Evolutionary conservation across 192 early-diverging fungal species (phyloP).

Genomic region (Coemansia sp.): DNA sequence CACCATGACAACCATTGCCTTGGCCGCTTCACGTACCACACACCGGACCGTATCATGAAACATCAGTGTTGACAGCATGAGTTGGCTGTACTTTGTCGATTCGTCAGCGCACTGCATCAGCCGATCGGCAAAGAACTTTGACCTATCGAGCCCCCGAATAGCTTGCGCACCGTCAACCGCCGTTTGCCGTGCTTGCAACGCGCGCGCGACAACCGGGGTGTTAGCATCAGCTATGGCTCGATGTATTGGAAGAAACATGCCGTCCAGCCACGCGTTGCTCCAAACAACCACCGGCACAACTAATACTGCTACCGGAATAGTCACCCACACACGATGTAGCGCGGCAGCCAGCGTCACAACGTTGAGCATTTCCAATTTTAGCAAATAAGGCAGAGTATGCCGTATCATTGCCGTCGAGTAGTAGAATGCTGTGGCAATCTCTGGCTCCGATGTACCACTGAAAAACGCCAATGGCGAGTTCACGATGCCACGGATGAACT

Average conservation of each 20-base stretch:
- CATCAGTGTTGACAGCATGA: neutral
- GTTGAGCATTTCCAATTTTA: constrained; percentile 9
- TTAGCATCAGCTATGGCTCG: neutral
- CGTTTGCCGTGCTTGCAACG: neutral
- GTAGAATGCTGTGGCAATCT: constrained; percentile 9
- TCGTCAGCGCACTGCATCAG: neutral
- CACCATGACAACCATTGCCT: neutral
- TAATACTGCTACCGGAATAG: neutral
- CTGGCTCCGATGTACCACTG: neutral
- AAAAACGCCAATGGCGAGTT: constrained; percentile 7
- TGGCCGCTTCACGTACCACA: neutral
- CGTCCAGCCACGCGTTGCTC: neutral
- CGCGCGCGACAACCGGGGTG: neutral
- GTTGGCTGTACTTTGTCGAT: neutral
- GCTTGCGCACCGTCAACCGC: neutral
- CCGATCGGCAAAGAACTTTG: neutral
- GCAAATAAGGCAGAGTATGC: neutral
- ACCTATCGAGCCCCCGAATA: neutral
- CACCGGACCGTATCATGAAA: neutral
- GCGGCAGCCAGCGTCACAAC: neutral
- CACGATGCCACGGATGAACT: constrained; percentile 10
- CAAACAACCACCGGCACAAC: neutral
- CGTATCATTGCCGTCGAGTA: neutral
- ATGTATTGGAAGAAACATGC: neutral
- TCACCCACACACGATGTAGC: neutral